Conservation (phyloP, 2,329 filamentous ascomycete species). For the Pseudopyrenochaeta lycopersici region DNA sequence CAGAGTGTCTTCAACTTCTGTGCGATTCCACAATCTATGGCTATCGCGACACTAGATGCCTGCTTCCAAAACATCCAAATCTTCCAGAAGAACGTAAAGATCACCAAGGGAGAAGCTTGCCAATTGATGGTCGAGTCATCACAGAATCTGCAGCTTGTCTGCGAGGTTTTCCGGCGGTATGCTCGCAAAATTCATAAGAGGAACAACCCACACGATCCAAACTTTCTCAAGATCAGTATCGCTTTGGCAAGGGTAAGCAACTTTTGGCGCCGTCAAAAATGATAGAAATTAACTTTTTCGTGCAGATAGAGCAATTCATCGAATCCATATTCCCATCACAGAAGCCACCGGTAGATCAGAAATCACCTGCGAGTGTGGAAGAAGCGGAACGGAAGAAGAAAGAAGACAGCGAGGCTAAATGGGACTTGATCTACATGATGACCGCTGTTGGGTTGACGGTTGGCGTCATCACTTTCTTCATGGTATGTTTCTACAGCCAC, state of each 20-base stretch:
- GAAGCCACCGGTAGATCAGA: constrained; percentile 64
- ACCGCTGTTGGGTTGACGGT: constrained; percentile 74
- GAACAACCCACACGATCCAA: constrained; percentile 92
- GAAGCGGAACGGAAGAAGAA: constrained; percentile 66
- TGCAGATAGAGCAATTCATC: constrained; percentile 93
- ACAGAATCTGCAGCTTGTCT: constrained; percentile 84
- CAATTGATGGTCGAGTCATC: constrained; percentile 91
- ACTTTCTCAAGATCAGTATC: constrained; percentile 89
- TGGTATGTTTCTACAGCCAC: constrained; percentile 69
- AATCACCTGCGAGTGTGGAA: constrained; percentile 54
- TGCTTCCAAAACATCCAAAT: constrained; percentile 91
- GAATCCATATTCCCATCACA: constrained; percentile 91
- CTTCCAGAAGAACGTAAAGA: constrained; percentile 90
- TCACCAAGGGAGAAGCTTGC: constrained; percentile 94
- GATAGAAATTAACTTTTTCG: constrained; percentile 7
- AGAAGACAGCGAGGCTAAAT: constrained; percentile 60
- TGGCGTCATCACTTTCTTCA: constrained; percentile 73
- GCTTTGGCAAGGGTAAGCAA: constrained; percentile 81
- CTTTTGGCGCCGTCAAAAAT: not conserved
- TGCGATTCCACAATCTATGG: constrained; percentile 96
- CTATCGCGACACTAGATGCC: constrained; percentile 90
- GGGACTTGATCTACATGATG: constrained; percentile 70
- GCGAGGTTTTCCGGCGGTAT: constrained; percentile 82
- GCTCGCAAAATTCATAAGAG: constrained; percentile 85
- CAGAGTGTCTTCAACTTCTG: constrained; percentile 99